Percentiles rank a stretch among this genome's conserved stretches.
Conservation (phyloP, 2,329 filamentous ascomycete species). For the Davidsoniella australis region DNA sequence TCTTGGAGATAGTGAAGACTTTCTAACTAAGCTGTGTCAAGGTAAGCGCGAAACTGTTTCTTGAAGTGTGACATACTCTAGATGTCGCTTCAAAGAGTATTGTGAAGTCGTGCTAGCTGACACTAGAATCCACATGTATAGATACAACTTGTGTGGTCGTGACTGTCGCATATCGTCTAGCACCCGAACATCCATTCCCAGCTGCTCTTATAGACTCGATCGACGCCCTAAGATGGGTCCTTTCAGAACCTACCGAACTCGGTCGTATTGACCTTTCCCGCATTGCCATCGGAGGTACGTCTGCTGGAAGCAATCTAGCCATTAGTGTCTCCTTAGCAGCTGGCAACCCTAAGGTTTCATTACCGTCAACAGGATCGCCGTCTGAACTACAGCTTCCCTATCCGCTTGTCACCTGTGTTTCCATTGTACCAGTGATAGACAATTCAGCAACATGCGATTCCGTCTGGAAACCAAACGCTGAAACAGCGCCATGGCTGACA, state of each 20-base stretch:
- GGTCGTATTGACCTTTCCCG: constrained; percentile 25
- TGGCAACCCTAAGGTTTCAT: neutral
- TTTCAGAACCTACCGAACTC: constrained; percentile 25
- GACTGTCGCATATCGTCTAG: constrained; percentile 32
- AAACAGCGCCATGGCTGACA: constrained; percentile 20
- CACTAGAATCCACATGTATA: constrained; percentile 28
- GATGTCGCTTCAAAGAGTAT: too few species aligned
- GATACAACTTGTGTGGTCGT: constrained; percentile 25
- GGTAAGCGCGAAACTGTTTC: neutral
- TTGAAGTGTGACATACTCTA: too few species aligned
- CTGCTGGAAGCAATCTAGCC: constrained; percentile 32
- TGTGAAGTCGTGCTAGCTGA: too few species aligned
- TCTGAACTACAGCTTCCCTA: too few species aligned
- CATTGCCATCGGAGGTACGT: constrained; percentile 30
- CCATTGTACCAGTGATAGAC: constrained; percentile 21
- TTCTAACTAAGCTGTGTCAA: constrained; percentile 20
- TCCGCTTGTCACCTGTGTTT: constrained; percentile 1
- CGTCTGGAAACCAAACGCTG: constrained; percentile 11
- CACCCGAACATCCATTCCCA: constrained; percentile 28
- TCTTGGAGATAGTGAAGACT: constrained; percentile 26
- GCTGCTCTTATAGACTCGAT: constrained; percentile 27
- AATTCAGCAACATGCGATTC: constrained; percentile 18
- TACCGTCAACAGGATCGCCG: too few species aligned
- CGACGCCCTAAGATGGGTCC: constrained; percentile 24
- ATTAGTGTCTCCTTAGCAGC: constrained; percentile 20